Conservation (phyloP, 805 yeast genomes). For the Spathaspora girioi region DNA sequence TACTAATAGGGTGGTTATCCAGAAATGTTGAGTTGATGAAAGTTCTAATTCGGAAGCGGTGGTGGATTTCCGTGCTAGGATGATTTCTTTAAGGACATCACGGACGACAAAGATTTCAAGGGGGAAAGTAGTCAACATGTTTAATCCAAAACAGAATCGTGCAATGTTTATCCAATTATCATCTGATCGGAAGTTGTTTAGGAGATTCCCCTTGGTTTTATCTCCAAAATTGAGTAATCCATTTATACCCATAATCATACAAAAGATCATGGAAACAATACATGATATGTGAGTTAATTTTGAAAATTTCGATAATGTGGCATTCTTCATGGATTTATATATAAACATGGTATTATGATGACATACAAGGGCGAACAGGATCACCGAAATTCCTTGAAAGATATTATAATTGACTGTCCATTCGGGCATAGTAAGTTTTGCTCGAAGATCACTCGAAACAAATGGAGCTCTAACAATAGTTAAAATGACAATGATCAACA, state of each 20-base stretch:
- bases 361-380: conserved; percentile 92
- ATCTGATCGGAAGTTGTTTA: conserved; percentile 78
- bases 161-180: conserved; percentile 81
- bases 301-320: conserved; percentile 73
- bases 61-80: conserved; percentile 21
- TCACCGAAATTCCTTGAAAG: conserved; percentile 90
- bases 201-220: conserved; percentile 78
- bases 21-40: conserved; percentile 49
- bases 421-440: conserved; percentile 40
- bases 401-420: conserved; percentile 59
- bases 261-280: conserved; percentile 72
- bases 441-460: conserved; percentile 45
- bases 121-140: conserved; percentile 91
- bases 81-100: conserved; percentile 74
- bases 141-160: conserved; percentile 84
- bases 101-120: conserved; percentile 86
- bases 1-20: conserved; percentile 64
- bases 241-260: conserved; percentile 71
- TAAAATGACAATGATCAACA: conserved; percentile 72
- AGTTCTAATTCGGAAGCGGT: conserved; percentile 37
- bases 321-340: conserved; percentile 74
- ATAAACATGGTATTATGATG: conserved; percentile 93
- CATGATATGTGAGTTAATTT: conserved; percentile 82
- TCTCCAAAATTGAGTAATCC: conserved; percentile 77
- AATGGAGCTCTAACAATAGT: conserved; percentile 74